These are phyloP conservation scores for Diaporthe destruens DNA, from an alignment of 2,329 filamentous ascomycete genomes.

Conservation along the genomic window DNA sequence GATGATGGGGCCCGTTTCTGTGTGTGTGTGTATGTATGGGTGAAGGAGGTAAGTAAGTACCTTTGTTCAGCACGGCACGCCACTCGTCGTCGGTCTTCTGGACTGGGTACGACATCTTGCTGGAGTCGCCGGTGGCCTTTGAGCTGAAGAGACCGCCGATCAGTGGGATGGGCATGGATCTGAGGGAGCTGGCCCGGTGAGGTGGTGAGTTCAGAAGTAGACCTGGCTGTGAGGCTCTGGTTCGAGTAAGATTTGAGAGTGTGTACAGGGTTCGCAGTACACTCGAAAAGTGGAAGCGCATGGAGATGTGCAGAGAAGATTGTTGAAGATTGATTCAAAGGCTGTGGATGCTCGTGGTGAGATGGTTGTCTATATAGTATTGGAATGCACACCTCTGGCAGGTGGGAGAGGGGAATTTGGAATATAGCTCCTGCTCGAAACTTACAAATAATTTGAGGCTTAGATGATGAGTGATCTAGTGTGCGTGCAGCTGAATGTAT, in stretches of 20 bases:
- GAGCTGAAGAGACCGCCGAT: slow-evolving; percentile 80
- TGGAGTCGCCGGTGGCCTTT: slow-evolving; percentile 63
- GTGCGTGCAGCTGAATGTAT: not conserved
- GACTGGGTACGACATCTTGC: slow-evolving; percentile 81
- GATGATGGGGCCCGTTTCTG: not conserved
- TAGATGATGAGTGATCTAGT: slow-evolving; percentile 14
- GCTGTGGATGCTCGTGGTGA: not conserved
- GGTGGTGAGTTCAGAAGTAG: slow-evolving; percentile 43
- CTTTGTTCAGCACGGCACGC: slow-evolving; percentile 81
- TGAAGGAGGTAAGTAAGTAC: slow-evolving; percentile 47
- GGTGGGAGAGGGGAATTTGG: slow-evolving; percentile 41
- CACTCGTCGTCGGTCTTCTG: slow-evolving; percentile 87
- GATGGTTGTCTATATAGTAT: not conserved
- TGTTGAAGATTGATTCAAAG: not conserved
- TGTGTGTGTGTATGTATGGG: slow-evolving; percentile 24
- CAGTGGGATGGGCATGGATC: slow-evolving; percentile 85
- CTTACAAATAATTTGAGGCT: slow-evolving; percentile 41
- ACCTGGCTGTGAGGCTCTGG: slow-evolving; percentile 46
- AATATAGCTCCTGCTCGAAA: not conserved
- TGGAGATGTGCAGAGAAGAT: slow-evolving; percentile 46
- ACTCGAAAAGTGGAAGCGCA: slow-evolving; percentile 64
- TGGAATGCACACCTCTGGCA: slow-evolving; percentile 2
- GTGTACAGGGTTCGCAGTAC: slow-evolving; percentile 61
- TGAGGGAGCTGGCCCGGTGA: slow-evolving; percentile 48
- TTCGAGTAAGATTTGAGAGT: slow-evolving; percentile 59